Percentiles rank a stretch among this genome's conserved stretches.
These are phyloP conservation scores for Gillenia trifoliata DNA, from an alignment of 306 rosid genomes.

Conservation along the genomic window DNA sequence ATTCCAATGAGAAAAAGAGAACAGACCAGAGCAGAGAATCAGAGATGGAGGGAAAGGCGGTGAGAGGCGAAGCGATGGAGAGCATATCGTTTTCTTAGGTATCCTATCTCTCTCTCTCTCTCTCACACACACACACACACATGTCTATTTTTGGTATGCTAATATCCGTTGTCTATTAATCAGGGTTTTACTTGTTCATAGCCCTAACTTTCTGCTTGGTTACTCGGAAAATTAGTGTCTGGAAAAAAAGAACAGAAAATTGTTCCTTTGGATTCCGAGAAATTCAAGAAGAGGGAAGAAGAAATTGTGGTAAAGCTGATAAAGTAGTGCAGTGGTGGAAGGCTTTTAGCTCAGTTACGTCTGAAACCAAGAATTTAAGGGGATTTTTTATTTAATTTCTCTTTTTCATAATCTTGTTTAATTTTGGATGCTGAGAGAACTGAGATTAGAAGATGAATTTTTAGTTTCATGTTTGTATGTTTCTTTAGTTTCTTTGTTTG, in stretches of 20 bases:
- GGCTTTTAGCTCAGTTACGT: background rate
- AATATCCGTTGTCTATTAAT: too few species aligned
- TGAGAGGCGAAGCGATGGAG: too few species aligned
- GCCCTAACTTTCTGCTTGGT: conserved; percentile 4
- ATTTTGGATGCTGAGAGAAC: background rate
- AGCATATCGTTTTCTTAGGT: conserved; percentile 68
- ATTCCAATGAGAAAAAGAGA: too few species aligned
- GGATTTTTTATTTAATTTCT: background rate
- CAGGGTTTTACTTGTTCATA: background rate
- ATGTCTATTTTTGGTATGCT: background rate
- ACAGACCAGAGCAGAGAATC: too few species aligned
- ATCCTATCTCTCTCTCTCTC: too few species aligned
- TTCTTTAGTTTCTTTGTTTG: too few species aligned
- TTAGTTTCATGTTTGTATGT: too few species aligned
- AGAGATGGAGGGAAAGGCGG: too few species aligned
- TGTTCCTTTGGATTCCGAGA: background rate
- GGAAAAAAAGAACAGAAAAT: background rate
- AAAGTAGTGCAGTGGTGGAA: background rate
- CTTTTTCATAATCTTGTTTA: too few species aligned
- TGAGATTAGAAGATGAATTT: background rate
- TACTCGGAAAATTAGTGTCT: background rate
- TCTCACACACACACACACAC: too few species aligned
- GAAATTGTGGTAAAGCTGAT: background rate
- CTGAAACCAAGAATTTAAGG: background rate
- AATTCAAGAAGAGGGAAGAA: background rate